phyloP scores from a whole-genome alignment of 805 yeast species.

The Saccharomycopsis schoenii region DNA sequence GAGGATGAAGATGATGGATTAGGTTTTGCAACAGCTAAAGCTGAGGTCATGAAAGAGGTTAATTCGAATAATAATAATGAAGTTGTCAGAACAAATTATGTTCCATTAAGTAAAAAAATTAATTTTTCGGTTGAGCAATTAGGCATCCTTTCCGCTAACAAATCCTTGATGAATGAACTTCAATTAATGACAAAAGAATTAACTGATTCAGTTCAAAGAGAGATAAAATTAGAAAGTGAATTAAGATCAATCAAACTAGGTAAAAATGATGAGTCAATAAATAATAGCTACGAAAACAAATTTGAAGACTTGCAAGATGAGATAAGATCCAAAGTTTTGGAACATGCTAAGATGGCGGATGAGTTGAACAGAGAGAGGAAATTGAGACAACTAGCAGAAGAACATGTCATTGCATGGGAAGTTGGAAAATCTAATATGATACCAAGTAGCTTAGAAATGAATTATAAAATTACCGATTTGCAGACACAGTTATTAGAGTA shows the following conservation, averaged over 20 bases:
- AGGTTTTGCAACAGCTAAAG: conserved; percentile 12
- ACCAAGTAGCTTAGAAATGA: conserved; percentile 46
- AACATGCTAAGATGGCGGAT: conserved; percentile 44
- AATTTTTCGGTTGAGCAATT: conserved; percentile 50
- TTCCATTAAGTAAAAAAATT: conserved; percentile 16
- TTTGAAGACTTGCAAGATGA: conserved; percentile 25
- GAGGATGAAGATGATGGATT: neutral
- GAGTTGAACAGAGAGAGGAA: conserved; percentile 55
- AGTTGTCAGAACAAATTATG: neutral
- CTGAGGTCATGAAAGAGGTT: conserved; percentile 12
- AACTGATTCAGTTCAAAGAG: conserved; percentile 63
- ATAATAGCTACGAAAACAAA: conserved; percentile 2
- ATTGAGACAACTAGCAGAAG: conserved; percentile 61
- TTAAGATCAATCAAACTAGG: conserved; percentile 21
- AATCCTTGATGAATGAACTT: conserved; percentile 49
- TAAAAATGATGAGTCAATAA: conserved; percentile 3
- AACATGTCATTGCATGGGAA: conserved; percentile 36
- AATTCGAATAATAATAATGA: neutral
- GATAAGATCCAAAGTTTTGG: conserved; percentile 30
- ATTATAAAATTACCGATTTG: conserved; percentile 46
- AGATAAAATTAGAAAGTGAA: conserved; percentile 46
- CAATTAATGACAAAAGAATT: conserved; percentile 62
- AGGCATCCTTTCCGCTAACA: conserved; percentile 50
- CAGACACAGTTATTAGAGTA: conserved; percentile 37
- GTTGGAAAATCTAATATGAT: conserved; percentile 28